These are phyloP conservation scores for Eucalyptus viminalis DNA, from an alignment of 345 rosid species.

Conservation along the genomic window DNA sequence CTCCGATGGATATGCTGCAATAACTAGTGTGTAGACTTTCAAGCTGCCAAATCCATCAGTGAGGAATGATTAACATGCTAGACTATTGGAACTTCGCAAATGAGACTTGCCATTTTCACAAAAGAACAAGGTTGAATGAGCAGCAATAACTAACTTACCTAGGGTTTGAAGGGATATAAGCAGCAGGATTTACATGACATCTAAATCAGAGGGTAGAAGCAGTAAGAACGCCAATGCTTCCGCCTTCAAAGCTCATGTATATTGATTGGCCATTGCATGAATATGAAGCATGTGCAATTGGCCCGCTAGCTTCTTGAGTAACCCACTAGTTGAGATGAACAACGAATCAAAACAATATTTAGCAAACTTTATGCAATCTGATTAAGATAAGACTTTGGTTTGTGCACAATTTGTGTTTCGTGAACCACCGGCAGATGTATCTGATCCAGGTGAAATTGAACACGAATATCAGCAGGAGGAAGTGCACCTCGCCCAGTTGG, in stretches of 20 bases:
- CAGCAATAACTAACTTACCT: too few species aligned
- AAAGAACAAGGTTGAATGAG: too few species aligned
- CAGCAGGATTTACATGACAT: too few species aligned
- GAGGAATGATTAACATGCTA: too few species aligned
- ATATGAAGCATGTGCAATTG: too few species aligned
- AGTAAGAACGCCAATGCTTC: too few species aligned
- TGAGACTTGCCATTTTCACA: too few species aligned
- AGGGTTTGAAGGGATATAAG: too few species aligned
- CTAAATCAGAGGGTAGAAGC: too few species aligned
- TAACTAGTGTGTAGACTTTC: constrained; percentile 56
- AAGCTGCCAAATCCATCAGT: constrained; percentile 21
- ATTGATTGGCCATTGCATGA: too few species aligned
- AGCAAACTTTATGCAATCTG: neutral
- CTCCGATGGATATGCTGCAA: constrained; percentile 64
- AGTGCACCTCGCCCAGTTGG: constrained; percentile 37
- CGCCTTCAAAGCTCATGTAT: too few species aligned
- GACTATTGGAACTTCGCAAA: neutral
- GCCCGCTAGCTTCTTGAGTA: too few species aligned
- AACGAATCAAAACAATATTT: neutral
- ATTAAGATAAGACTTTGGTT: neutral
- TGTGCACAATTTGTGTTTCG: constrained; percentile 34
- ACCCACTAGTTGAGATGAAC: neutral
- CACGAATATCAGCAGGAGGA: constrained; percentile 56
- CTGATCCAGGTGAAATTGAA: constrained; percentile 70
- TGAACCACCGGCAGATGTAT: constrained; percentile 59